These are phyloP conservation scores for Hericium coralloides DNA, from an alignment of 768 basidiomycete species.

Conservation along the genomic window DNA sequence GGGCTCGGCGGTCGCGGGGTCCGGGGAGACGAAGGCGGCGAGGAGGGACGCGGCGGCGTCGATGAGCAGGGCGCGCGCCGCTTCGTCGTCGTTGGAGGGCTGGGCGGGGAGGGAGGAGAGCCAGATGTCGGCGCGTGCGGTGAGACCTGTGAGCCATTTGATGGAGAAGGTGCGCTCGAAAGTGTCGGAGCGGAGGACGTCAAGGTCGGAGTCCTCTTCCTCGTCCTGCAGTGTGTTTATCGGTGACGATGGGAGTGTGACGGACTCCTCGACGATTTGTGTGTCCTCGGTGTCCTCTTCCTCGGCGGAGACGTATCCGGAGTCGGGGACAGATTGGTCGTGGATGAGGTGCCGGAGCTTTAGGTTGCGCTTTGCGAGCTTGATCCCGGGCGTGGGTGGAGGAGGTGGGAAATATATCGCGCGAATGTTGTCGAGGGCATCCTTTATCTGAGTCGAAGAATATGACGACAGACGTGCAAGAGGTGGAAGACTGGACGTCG, in stretches of 20 bases:
- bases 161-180: constrained; percentile 63
- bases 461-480: constrained; percentile 34
- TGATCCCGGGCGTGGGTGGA: constrained; percentile 18
- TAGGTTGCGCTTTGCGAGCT: neutral
- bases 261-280: neutral
- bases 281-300: constrained; percentile 16
- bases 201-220: constrained; percentile 23
- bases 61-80: constrained; percentile 33
- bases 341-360: constrained; percentile 24
- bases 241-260: neutral
- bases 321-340: constrained; percentile 48
- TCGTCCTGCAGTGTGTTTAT: constrained; percentile 1
- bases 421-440: constrained; percentile 36
- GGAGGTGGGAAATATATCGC: constrained; percentile 43
- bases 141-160: constrained; percentile 66
- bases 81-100: constrained; percentile 24
- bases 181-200: constrained; percentile 48
- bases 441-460: constrained; percentile 28
- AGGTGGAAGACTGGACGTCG: constrained; percentile 48
- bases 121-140: constrained; percentile 54
- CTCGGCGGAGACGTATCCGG: constrained; percentile 65
- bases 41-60: constrained; percentile 56
- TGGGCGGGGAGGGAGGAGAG: constrained; percentile 4
- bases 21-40: constrained; percentile 36
- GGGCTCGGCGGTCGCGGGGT: constrained; percentile 26